Conservation (phyloP, 2,329 filamentous ascomycete species). For the Aphanocladium album region DNA sequence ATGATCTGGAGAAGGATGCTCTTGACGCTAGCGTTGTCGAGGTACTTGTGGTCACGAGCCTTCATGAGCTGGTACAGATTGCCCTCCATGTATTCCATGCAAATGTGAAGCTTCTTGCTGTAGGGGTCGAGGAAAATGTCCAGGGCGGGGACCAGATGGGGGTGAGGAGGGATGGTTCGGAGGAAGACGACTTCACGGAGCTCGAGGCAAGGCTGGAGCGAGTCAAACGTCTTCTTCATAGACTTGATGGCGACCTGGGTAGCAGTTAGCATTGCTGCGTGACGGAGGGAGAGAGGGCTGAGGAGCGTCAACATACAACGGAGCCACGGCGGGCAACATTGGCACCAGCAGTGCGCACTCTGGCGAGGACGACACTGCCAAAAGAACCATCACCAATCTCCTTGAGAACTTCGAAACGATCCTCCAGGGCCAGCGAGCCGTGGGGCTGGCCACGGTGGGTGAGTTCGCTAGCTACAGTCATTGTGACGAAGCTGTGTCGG, state of each 20-base stretch:
- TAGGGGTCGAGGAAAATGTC: slow-evolving; percentile 98
- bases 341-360: slow-evolving; percentile 85
- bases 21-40: slow-evolving; percentile 90
- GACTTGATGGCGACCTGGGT: slow-evolving; percentile 94
- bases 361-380: slow-evolving; percentile 86
- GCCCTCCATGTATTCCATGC: slow-evolving; percentile 99
- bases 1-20: slow-evolving; percentile 98
- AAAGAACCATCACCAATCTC: slow-evolving; percentile 99
- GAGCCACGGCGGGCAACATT: slow-evolving; percentile 85
- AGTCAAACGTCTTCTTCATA: slow-evolving; percentile 99
- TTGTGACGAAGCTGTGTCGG: slow-evolving; percentile 37
- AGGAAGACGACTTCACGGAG: slow-evolving; percentile 96
- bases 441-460: slow-evolving; percentile 62
- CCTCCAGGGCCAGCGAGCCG: slow-evolving; percentile 67
- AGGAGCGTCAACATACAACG: slow-evolving; percentile 60
- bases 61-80: slow-evolving; percentile 99
- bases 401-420: slow-evolving; percentile 94
- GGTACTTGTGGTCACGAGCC: slow-evolving; percentile 86
- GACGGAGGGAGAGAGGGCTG: slow-evolving; percentile 3
- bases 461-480: slow-evolving; percentile 73
- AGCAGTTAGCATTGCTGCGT: slow-evolving; percentile 7
- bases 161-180: slow-evolving; percentile 78
- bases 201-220: slow-evolving; percentile 82
- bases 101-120: slow-evolving; percentile 94
- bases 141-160: slow-evolving; percentile 90